Percentiles rank a stretch among this genome's conserved stretches.
Evolutionary conservation across 495 filamentous ascomycete species (phyloP).

Genomic region (Daldinia grandis): DNA sequence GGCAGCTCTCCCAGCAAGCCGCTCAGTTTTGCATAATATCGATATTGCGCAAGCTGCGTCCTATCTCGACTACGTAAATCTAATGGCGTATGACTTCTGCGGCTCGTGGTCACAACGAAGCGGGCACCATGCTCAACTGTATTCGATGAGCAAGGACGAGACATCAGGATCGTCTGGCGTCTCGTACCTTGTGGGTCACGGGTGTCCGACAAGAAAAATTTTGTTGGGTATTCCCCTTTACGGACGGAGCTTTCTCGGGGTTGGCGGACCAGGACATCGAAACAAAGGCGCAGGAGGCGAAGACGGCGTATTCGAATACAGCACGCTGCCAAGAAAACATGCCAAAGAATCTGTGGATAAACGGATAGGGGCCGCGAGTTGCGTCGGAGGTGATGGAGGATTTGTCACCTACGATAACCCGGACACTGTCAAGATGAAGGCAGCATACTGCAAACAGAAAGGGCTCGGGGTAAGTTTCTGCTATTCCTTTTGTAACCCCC

Average conservation of each 20-base stretch:
- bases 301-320: slow-evolving; percentile 85
- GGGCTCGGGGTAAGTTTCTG: slow-evolving; percentile 67
- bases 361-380: slow-evolving; percentile 72
- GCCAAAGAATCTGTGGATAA: slow-evolving; percentile 75
- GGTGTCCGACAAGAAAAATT: slow-evolving; percentile 77
- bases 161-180: slow-evolving; percentile 73
- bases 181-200: slow-evolving; percentile 68
- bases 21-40: slow-evolving; percentile 79
- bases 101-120: slow-evolving; percentile 75
- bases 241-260: slow-evolving; percentile 80
- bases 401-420: slow-evolving; percentile 90
- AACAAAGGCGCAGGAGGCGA: slow-evolving; percentile 74
- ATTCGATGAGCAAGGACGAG: slow-evolving; percentile 63
- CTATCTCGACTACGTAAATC: slow-evolving; percentile 80
- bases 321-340: slow-evolving; percentile 74
- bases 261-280: slow-evolving; percentile 67
- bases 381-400: slow-evolving; percentile 81
- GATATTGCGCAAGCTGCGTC: slow-evolving; percentile 69
- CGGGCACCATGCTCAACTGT: slow-evolving; percentile 85
- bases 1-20: slow-evolving; percentile 81
- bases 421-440: slow-evolving; percentile 84
- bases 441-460: slow-evolving; percentile 77
- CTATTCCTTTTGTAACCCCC: neutral
- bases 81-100: slow-evolving; percentile 90
- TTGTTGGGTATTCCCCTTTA: slow-evolving; percentile 83